phyloP scores from a whole-genome alignment of 441 rosid genomes.

The Gossypium gossypioides region DNA sequence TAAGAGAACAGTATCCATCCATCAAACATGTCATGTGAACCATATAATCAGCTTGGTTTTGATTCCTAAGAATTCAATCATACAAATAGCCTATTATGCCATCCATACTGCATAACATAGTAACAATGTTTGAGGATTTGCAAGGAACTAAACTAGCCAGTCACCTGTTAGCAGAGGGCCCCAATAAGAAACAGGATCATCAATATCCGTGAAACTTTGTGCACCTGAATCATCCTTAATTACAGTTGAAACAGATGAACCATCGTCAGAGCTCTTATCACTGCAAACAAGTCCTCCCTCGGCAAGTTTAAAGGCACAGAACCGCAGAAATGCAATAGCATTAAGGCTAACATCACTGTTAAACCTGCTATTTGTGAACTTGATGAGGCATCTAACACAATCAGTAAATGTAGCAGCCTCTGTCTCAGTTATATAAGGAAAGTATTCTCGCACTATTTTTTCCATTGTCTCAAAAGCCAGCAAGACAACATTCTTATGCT shows the following conservation, averaged over 20 bases:
- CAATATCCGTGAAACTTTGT: conserved; percentile 39
- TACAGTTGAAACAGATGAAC: conserved; percentile 26
- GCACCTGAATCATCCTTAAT: conserved; percentile 32
- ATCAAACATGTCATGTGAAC: not conserved
- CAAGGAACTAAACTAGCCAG: conserved; percentile 2
- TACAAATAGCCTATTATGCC: not conserved
- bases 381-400: conserved; percentile 87
- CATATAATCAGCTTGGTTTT: not conserved
- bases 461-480: conserved; percentile 96
- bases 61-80: not conserved
- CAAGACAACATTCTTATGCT: conserved; percentile 73
- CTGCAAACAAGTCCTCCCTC: conserved; percentile 81
- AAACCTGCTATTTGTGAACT: conserved; percentile 89
- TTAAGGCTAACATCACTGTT: conserved; percentile 90
- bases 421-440: conserved; percentile 89
- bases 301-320: conserved; percentile 93
- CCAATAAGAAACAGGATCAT: conserved; percentile 83
- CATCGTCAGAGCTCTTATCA: conserved; percentile 39
- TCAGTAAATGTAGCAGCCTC: conserved; percentile 85
- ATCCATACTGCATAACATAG: not conserved
- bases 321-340: conserved; percentile 95
- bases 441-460: conserved; percentile 91
- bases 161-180: conserved; percentile 90
- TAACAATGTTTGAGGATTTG: not conserved
- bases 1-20: not conserved